phyloP scores from a whole-genome alignment of 495 filamentous ascomycete genomes.

The Lophiostoma macrostomum region DNA sequence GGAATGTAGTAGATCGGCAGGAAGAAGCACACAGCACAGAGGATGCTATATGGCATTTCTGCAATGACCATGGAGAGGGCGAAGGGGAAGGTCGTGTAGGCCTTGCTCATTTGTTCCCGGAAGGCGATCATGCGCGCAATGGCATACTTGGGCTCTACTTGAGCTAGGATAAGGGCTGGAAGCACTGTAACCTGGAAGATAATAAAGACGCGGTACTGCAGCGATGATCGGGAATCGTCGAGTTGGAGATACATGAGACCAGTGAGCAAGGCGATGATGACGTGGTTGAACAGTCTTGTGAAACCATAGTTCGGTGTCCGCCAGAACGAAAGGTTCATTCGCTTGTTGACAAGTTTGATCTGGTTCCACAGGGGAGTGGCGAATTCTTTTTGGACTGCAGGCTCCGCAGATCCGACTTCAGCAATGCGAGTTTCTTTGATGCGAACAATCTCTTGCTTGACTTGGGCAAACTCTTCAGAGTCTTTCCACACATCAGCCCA shows the following conservation, averaged over 20 bases:
- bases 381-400: constrained; percentile 59
- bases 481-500: constrained; percentile 79
- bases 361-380: constrained; percentile 73
- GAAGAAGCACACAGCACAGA: constrained; percentile 73
- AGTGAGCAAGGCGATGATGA: constrained; percentile 68
- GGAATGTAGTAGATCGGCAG: constrained; percentile 70
- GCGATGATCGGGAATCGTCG: constrained; percentile 60
- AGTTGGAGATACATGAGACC: constrained; percentile 71
- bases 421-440: constrained; percentile 60
- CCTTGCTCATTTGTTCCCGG: constrained; percentile 74
- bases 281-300: constrained; percentile 73
- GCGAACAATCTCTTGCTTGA: constrained; percentile 62
- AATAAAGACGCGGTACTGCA: constrained; percentile 79
- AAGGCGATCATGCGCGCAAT: constrained; percentile 72
- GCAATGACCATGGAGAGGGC: constrained; percentile 66
- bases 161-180: constrained; percentile 70
- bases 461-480: constrained; percentile 63
- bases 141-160: constrained; percentile 75
- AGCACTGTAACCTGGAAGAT: constrained; percentile 79
- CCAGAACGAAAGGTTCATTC: constrained; percentile 68
- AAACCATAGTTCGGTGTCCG: constrained; percentile 73
- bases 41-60: constrained; percentile 71
- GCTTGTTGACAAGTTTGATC: constrained; percentile 60
- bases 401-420: constrained; percentile 42
- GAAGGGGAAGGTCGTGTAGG: constrained; percentile 72